phyloP scores from a whole-genome alignment of 169 alveolate genomes.

The Eimeria maxima region DNA sequence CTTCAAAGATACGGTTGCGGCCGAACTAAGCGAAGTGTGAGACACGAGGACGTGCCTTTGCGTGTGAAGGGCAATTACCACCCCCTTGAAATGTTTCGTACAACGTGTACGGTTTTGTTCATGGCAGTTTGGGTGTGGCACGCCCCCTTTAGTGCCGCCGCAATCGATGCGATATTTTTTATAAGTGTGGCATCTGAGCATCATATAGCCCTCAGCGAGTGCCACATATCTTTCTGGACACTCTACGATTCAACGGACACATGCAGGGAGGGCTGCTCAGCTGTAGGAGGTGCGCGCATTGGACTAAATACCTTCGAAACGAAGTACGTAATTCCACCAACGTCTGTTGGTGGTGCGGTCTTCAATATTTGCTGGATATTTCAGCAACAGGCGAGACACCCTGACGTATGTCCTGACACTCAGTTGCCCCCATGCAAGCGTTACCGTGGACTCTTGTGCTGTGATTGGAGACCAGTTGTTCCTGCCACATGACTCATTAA shows the following conservation, averaged over 20 bases:
- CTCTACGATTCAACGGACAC: constrained; percentile 12
- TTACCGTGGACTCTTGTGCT: constrained; percentile 29
- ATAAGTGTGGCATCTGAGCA: constrained; percentile 50
- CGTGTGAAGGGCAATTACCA: neutral
- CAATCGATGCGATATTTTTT: constrained; percentile 73
- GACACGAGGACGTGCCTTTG: neutral
- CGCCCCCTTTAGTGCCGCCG: neutral
- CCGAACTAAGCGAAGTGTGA: neutral
- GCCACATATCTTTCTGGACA: constrained; percentile 71
- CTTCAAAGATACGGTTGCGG: neutral
- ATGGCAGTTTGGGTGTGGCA: neutral
- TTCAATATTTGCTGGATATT: neutral
- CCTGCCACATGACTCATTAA: constrained; percentile 5
- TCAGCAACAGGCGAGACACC: constrained; percentile 10
- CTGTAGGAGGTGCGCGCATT: constrained; percentile 72
- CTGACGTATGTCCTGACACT: constrained; percentile 49
- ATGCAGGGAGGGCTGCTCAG: constrained; percentile 78
- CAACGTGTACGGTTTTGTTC: neutral
- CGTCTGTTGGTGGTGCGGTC: neutral
- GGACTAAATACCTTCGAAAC: constrained; percentile 77
- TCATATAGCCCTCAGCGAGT: constrained; percentile 36
- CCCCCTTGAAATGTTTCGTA: neutral
- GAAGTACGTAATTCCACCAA: neutral
- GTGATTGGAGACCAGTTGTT: neutral
- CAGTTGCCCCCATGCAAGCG: constrained; percentile 43